Evolutionary conservation across 208 protist species (phyloP).

Genomic region (Vickermania ingenoplastis): DNA sequence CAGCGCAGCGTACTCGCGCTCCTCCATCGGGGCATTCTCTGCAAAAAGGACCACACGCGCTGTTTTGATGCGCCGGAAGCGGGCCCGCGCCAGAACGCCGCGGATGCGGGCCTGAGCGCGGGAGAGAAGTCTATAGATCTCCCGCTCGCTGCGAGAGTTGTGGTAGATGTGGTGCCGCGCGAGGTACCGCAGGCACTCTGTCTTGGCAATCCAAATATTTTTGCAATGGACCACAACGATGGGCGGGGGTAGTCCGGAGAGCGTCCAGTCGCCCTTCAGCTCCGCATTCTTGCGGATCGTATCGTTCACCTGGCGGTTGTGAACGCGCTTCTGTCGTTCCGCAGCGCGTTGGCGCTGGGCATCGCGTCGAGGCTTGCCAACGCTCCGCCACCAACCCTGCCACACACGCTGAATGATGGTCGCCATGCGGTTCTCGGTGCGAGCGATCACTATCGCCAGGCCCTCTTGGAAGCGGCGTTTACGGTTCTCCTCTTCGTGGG

Average conservation of each 20-base stretch:
- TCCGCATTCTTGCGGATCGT: slow-evolving; percentile 13
- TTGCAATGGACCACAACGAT: background rate
- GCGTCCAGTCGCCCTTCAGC: slow-evolving; percentile 1
- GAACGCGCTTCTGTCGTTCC: slow-evolving; percentile 25
- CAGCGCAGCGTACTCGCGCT: background rate
- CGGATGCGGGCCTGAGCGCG: background rate
- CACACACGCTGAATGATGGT: slow-evolving; percentile 41
- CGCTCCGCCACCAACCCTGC: slow-evolving; percentile 49
- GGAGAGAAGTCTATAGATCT: background rate
- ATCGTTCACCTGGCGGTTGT: slow-evolving; percentile 13
- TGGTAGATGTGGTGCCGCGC: background rate
- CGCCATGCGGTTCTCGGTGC: slow-evolving; percentile 35
- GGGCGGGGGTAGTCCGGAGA: background rate
- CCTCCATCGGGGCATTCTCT: background rate
- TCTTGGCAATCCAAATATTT: background rate
- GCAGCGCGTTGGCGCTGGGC: slow-evolving; percentile 29
- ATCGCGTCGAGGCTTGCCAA: slow-evolving; percentile 36
- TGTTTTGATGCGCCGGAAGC: background rate
- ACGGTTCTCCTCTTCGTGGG: slow-evolving; percentile 7
- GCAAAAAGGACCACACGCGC: background rate
- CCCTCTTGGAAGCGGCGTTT: slow-evolving; percentile 12
- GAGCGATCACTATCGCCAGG: slow-evolving; percentile 15
- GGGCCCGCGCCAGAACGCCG: background rate
- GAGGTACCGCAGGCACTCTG: background rate
- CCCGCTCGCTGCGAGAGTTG: background rate